These are phyloP conservation scores for Salix exigua DNA, from an alignment of 345 rosid genomes.

Conservation along the genomic window DNA sequence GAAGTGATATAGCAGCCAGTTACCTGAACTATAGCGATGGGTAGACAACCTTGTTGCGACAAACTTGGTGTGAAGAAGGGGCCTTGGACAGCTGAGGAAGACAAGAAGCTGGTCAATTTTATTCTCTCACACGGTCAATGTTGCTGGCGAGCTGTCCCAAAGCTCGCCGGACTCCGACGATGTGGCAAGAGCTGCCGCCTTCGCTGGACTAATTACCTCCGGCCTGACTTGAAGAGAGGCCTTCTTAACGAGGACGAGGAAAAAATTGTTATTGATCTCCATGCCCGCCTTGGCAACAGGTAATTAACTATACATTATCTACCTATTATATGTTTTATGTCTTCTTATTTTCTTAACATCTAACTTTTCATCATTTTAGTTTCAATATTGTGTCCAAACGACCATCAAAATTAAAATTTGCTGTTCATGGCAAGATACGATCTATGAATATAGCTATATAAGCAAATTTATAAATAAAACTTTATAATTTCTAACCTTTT, in stretches of 20 bases:
- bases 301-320: not conserved
- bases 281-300: constrained; percentile 73
- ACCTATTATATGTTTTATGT: not conserved
- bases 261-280: constrained; percentile 66
- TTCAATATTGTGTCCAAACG: not conserved
- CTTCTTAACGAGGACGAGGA: constrained; percentile 57
- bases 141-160: constrained; percentile 73
- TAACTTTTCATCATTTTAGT: not conserved
- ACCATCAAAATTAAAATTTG: not conserved
- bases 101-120: constrained; percentile 58
- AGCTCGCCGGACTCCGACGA: constrained; percentile 67
- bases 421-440: too few relatives aligned
- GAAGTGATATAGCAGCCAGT: not conserved
- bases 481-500: not conserved
- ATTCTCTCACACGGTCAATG: constrained; percentile 58
- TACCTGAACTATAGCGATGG: constrained; percentile 26
- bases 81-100: constrained; percentile 76
- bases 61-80: constrained; percentile 67
- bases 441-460: too few relatives aligned
- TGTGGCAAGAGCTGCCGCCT: constrained; percentile 83
- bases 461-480: not conserved
- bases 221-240: constrained; percentile 73
- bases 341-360: too few relatives aligned
- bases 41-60: constrained; percentile 70
- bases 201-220: constrained; percentile 84